Evolutionary conservation across 2,329 filamentous ascomycete species (phyloP).

Genomic region (Dactylonectria estremocensis): DNA sequence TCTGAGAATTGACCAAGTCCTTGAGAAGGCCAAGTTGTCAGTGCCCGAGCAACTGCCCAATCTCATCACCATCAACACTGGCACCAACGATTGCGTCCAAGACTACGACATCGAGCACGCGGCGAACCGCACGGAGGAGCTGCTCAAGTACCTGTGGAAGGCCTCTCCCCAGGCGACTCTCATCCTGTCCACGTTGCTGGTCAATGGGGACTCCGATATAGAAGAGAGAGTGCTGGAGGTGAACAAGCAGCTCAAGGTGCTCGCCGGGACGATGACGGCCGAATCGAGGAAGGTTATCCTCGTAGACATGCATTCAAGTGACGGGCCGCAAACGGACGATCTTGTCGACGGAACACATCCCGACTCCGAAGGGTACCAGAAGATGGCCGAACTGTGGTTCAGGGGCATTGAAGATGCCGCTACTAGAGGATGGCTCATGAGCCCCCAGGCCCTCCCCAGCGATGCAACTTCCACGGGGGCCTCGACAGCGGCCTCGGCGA

Average conservation of each 20-base stretch:
- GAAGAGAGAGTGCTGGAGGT: slow-evolving; percentile 49
- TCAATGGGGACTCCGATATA: slow-evolving; percentile 49
- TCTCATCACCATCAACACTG: slow-evolving; percentile 59
- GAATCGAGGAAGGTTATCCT: slow-evolving; percentile 54
- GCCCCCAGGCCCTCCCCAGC: slow-evolving; percentile 14
- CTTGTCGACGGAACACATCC: slow-evolving; percentile 59
- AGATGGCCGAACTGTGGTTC: slow-evolving; percentile 55
- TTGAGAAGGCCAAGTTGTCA: slow-evolving; percentile 50
- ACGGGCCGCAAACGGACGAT: slow-evolving; percentile 51
- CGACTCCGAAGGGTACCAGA: slow-evolving; percentile 55
- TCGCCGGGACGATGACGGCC: slow-evolving; percentile 48
- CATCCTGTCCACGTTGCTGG: slow-evolving; percentile 58
- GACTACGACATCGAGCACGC: slow-evolving; percentile 49
- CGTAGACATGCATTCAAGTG: slow-evolving; percentile 57
- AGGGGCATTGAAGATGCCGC: slow-evolving; percentile 23
- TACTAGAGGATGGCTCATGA: slow-evolving; percentile 26
- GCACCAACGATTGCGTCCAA: slow-evolving; percentile 61
- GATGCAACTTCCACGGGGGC: background rate
- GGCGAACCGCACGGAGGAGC: slow-evolving; percentile 51
- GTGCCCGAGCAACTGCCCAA: slow-evolving; percentile 56
- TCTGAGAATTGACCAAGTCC: slow-evolving; percentile 58
- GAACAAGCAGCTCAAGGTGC: slow-evolving; percentile 52
- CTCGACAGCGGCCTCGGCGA: slow-evolving; percentile 1
- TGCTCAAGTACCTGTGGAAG: slow-evolving; percentile 55
- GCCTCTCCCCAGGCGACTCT: slow-evolving; percentile 53